Conservation (phyloP, 352 stramenopile species). For the Phytophthora sansomeana region DNA sequence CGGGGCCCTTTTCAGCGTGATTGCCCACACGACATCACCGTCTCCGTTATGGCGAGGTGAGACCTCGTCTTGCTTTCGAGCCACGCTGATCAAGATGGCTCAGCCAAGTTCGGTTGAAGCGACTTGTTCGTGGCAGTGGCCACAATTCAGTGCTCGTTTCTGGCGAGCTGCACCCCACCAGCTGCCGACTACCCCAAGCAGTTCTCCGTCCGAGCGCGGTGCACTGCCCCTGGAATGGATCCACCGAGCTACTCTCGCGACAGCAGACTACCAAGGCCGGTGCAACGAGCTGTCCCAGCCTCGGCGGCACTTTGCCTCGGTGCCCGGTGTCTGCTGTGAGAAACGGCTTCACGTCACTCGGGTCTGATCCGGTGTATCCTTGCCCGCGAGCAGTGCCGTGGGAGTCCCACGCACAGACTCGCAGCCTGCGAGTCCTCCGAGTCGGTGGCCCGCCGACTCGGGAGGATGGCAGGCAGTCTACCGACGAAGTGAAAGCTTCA, state of each 20-base stretch:
- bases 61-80: not conserved
- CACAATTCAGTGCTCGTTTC: conserved; percentile 10
- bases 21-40: conserved; percentile 9
- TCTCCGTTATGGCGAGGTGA: conserved; percentile 17
- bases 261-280: conserved; percentile 21
- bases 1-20: conserved; percentile 10
- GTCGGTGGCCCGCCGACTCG: too few relatives aligned
- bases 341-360: conserved; percentile 34
- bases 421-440: too few relatives aligned
- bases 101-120: conserved; percentile 2
- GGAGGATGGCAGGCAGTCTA: too few relatives aligned
- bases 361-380: conserved; percentile 42
- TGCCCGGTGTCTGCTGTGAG: conserved; percentile 29
- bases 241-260: conserved; percentile 35
- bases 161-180: conserved; percentile 13
- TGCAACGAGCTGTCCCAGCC: conserved; percentile 10
- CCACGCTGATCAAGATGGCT: conserved; percentile 30
- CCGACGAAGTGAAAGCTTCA: too few relatives aligned
- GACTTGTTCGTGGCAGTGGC: conserved; percentile 23
- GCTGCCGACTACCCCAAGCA: conserved; percentile 16
- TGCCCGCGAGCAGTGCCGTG: conserved; percentile 22
- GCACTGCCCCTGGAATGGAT: conserved; percentile 26
- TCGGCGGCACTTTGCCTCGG: not conserved
- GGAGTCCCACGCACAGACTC: conserved; percentile 1
- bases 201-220: conserved; percentile 17